These are phyloP conservation scores for Erythrophleum fordii DNA, from an alignment of 306 rosid species.

Conservation along the genomic window DNA sequence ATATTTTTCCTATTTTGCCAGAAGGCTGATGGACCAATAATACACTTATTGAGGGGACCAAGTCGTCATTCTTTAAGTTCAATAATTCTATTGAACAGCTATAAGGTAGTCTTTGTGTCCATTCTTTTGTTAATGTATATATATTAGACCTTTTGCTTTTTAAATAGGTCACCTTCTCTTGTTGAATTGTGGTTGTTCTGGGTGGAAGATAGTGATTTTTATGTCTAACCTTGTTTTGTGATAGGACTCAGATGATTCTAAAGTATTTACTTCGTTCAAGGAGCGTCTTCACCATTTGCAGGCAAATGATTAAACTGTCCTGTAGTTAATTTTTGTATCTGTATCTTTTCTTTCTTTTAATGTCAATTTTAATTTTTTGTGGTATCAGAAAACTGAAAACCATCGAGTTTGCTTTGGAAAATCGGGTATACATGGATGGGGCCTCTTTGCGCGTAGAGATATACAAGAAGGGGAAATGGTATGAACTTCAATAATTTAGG, in stretches of 20 bases:
- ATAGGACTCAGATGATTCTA: conserved; percentile 71
- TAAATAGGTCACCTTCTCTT: conserved; percentile 21
- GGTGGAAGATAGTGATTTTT: conserved; percentile 25
- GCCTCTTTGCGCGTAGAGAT: conserved; percentile 90
- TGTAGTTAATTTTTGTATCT: conserved; percentile 15
- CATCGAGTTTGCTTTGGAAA: conserved; percentile 88
- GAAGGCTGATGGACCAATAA: conserved; percentile 67
- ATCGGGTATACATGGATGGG: conserved; percentile 99
- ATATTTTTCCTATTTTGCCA: conserved; percentile 45
- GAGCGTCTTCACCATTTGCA: conserved; percentile 80
- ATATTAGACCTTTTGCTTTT: conserved; percentile 25
- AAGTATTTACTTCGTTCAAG: conserved; percentile 76
- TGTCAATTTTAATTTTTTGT: conserved; percentile 21
- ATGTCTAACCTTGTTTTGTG: conserved; percentile 37
- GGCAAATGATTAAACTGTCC: conserved; percentile 51
- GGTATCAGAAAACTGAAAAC: conserved; percentile 76
- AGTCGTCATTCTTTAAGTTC: conserved; percentile 70
- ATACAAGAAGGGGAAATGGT: conserved; percentile 99
- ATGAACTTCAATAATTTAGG: conserved; percentile 28
- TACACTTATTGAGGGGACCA: conserved; percentile 76
- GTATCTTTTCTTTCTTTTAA: background rate
- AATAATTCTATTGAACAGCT: conserved; percentile 57
- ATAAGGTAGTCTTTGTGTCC: conserved; percentile 54
- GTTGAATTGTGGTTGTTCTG: conserved; percentile 29
- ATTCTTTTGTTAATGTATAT: background rate